Evolutionary conservation across 148 eudicot genomes (phyloP).

Genomic region (Selenicereus undatus): DNA sequence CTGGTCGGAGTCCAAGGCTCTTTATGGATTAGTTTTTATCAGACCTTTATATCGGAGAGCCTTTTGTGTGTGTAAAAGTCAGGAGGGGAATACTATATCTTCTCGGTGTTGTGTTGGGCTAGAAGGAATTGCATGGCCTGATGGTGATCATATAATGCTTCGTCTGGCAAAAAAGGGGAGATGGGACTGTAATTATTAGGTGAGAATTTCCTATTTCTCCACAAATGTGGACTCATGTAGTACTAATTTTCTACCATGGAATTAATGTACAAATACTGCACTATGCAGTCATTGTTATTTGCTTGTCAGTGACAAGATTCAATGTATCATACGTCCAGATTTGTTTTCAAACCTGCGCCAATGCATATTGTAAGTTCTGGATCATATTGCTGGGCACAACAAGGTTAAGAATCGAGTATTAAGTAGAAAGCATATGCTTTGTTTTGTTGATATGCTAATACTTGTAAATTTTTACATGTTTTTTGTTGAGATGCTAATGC

Average conservation of each 20-base stretch:
- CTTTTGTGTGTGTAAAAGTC: conserved; percentile 8
- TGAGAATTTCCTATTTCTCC: conserved; percentile 14
- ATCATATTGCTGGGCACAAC: background rate
- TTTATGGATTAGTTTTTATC: background rate
- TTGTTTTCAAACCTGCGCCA: background rate
- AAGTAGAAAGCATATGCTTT: no score
- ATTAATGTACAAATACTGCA: background rate
- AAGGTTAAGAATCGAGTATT: background rate
- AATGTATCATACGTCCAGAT: background rate
- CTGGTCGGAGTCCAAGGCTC: background rate
- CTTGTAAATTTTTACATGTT: no score
- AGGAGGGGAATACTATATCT: conserved; percentile 11
- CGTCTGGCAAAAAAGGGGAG: background rate
- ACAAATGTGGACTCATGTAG: background rate
- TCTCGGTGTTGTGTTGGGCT: conserved; percentile 12
- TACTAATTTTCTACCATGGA: background rate
- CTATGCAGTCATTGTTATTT: background rate
- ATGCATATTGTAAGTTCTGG: background rate
- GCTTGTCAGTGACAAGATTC: background rate
- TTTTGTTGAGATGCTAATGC: no score
- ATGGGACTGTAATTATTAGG: background rate
- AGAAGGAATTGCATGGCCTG: conserved; percentile 10
- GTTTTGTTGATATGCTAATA: no score
- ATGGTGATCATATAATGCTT: background rate
- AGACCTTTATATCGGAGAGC: background rate